These are phyloP conservation scores for Candida quercuum DNA, from an alignment of 805 yeast genomes.

Conservation along the genomic window DNA sequence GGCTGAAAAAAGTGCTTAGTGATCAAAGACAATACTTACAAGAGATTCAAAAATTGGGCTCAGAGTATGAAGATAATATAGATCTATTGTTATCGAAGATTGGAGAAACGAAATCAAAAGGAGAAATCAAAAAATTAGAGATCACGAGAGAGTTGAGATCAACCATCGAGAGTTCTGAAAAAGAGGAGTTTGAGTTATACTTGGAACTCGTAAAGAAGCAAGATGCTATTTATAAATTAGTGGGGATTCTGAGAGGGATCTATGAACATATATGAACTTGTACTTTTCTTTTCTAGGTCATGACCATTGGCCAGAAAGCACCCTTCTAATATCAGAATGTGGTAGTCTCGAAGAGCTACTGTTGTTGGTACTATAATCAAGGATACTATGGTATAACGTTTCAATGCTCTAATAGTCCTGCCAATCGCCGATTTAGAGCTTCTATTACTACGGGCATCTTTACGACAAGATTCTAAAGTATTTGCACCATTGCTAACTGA, in stretches of 20 bases:
- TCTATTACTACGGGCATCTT: too few relatives aligned
- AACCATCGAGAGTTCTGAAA: constrained; percentile 5
- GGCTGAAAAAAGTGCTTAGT: constrained; percentile 10
- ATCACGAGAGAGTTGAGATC: constrained; percentile 2
- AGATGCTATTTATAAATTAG: constrained; percentile 6
- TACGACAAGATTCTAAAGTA: too few relatives aligned
- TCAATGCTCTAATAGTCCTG: too few relatives aligned
- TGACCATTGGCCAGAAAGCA: too few relatives aligned
- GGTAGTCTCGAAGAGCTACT: too few relatives aligned
- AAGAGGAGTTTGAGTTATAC: constrained; percentile 10
- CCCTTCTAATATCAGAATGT: too few relatives aligned
- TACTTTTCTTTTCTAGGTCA: background rate
- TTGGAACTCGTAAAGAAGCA: constrained; percentile 10
- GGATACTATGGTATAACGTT: too few relatives aligned
- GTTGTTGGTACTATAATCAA: too few relatives aligned
- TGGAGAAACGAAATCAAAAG: constrained; percentile 4
- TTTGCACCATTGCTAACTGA: too few relatives aligned
- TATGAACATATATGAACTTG: constrained; percentile 3
- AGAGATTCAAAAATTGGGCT: constrained; percentile 6
- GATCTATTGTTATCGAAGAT: constrained; percentile 5
- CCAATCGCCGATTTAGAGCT: too few relatives aligned
- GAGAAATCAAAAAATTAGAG: constrained; percentile 3
- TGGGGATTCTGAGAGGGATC: constrained; percentile 7
- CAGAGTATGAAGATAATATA: constrained; percentile 13
- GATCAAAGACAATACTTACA: constrained; percentile 5